These are phyloP conservation scores for Leccinum pachyderme DNA, from an alignment of 1,284 basidiomycete species.

Conservation along the genomic window DNA sequence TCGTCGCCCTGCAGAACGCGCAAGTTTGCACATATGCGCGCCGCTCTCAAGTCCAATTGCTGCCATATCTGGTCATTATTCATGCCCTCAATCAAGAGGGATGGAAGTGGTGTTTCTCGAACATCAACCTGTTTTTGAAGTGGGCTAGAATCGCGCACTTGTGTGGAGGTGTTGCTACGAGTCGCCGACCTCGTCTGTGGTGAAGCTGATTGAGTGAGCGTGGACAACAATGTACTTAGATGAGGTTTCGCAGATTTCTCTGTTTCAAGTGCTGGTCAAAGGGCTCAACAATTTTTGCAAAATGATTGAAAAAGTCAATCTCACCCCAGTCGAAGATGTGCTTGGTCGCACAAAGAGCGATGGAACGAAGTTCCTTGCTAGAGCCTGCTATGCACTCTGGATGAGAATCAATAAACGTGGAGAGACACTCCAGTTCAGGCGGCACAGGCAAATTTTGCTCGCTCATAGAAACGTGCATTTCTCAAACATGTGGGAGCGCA, in stretches of 20 bases:
- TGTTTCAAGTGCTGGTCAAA: slow-evolving; percentile 52
- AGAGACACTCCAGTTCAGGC: slow-evolving; percentile 46
- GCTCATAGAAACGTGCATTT: slow-evolving; percentile 11
- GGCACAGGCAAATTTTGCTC: slow-evolving; percentile 30
- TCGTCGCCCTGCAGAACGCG: slow-evolving; percentile 39
- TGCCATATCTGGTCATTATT: slow-evolving; percentile 90
- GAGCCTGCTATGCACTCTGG: slow-evolving; percentile 57
- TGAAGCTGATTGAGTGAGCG: slow-evolving; percentile 58
- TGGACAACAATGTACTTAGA: slow-evolving; percentile 66
- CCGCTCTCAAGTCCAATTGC: slow-evolving; percentile 80
- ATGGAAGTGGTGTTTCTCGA: slow-evolving; percentile 70
- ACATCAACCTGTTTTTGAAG: slow-evolving; percentile 41
- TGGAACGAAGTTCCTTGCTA: slow-evolving; percentile 52
- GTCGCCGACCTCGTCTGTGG: slow-evolving; percentile 71
- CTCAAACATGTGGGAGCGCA: not conserved
- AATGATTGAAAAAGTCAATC: slow-evolving; percentile 24
- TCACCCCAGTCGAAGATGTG: slow-evolving; percentile 80
- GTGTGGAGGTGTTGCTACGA: slow-evolving; percentile 38
- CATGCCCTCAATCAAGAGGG: slow-evolving; percentile 82
- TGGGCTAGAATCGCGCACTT: slow-evolving; percentile 42
- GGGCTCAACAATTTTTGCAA: slow-evolving; percentile 1
- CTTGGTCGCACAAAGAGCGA: slow-evolving; percentile 71
- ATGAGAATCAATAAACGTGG: slow-evolving; percentile 51
- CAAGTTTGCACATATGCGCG: slow-evolving; percentile 64
- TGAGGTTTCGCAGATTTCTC: slow-evolving; percentile 66